Percentiles rank a stretch among this genome's conserved stretches.
Evolutionary conservation across 148 eudicot species (phyloP).

Genomic region (Nyssa sinensis): DNA sequence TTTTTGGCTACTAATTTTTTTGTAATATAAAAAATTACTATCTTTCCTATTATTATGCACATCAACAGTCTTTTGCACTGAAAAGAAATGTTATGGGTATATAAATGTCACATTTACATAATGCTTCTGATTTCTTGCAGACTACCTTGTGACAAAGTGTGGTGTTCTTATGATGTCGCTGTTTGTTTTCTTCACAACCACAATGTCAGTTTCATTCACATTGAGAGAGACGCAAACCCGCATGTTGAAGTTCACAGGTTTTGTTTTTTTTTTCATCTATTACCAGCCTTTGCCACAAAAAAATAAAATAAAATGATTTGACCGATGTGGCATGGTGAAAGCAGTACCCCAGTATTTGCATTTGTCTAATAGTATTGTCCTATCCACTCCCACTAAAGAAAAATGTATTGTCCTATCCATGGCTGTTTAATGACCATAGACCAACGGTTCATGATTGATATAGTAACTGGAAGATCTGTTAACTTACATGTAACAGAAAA

Average conservation of each 20-base stretch:
- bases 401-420: conserved; percentile 5
- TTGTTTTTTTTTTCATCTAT: not conserved
- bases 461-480: not conserved
- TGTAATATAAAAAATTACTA: too few species aligned
- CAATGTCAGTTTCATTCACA: conserved; percentile 99
- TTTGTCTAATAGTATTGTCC: not conserved
- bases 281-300: not conserved
- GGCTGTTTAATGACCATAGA: not conserved
- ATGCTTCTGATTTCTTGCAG: conserved; percentile 47
- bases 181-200: conserved; percentile 99
- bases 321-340: not conserved
- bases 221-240: conserved; percentile 98
- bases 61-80: not conserved
- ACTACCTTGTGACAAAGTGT: conserved; percentile 92
- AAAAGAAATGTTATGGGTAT: not conserved
- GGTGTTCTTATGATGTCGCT: conserved; percentile 99
- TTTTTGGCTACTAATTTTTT: not conserved
- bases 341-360: not conserved
- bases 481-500: not conserved
- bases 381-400: too few species aligned
- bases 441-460: not conserved
- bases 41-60: not conserved
- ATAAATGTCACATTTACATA: not conserved
- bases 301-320: not conserved
- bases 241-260: conserved; percentile 98